phyloP scores from a whole-genome alignment of 2,329 filamentous ascomycete genomes.

The Bimuria novae-zelandiae region DNA sequence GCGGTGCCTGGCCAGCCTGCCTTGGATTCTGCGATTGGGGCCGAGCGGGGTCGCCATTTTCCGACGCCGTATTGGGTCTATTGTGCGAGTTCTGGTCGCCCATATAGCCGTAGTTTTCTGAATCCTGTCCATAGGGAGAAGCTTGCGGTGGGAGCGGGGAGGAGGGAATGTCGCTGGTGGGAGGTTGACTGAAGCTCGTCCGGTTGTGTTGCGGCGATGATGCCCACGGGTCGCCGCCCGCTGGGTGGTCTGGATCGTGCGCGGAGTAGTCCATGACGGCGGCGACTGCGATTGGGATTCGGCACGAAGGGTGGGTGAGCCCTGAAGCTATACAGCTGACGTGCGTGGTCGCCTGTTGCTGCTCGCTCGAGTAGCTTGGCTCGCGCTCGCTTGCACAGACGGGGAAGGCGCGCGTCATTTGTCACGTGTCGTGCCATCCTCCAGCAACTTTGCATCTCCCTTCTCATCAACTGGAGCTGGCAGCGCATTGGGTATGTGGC shows the following conservation, averaged over 20 bases:
- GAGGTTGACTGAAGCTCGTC: conserved; percentile 52
- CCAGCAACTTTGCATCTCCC: background rate
- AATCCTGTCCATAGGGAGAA: conserved; percentile 44
- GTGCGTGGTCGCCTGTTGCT: conserved; percentile 19
- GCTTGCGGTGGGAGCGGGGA: conserved; percentile 48
- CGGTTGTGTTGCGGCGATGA: conserved; percentile 60
- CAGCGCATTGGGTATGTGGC: conserved; percentile 37
- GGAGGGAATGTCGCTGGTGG: conserved; percentile 47
- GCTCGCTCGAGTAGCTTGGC: conserved; percentile 21
- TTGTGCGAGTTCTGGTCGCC: conserved; percentile 35
- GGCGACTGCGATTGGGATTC: conserved; percentile 28
- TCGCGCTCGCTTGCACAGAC: conserved; percentile 30
- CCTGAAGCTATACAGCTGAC: conserved; percentile 32
- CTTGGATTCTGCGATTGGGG: conserved; percentile 45
- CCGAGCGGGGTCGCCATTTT: conserved; percentile 44
- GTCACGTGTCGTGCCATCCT: conserved; percentile 12
- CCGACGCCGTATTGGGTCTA: conserved; percentile 32
- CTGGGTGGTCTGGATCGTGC: conserved; percentile 62
- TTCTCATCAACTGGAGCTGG: conserved; percentile 5
- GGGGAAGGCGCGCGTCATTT: conserved; percentile 31
- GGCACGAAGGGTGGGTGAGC: conserved; percentile 17
- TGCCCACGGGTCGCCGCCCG: conserved; percentile 67
- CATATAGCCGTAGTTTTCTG: conserved; percentile 42
- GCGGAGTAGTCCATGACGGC: conserved; percentile 68
- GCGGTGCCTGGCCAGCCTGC: conserved; percentile 41